Conservation (phyloP, 2,329 filamentous ascomycete genomes). For the Exophiala oligosperma region DNA sequence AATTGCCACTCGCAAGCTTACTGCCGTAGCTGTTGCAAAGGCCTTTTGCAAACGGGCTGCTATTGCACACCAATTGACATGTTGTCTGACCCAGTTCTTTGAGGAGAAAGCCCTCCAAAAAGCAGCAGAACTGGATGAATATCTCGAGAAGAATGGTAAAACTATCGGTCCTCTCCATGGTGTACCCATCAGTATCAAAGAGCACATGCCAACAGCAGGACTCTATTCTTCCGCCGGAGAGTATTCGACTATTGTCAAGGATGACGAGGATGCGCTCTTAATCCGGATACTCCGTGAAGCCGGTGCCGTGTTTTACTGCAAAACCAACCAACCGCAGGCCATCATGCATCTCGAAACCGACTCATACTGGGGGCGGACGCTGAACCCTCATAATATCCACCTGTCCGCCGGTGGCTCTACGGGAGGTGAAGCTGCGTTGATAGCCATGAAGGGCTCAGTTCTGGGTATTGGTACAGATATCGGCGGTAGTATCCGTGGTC, state of each 20-base stretch:
- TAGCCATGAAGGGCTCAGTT: conserved; percentile 53
- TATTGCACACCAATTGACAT: conserved; percentile 38
- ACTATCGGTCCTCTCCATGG: conserved; percentile 62
- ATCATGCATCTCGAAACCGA: conserved; percentile 36
- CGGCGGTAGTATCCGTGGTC: conserved; percentile 42
- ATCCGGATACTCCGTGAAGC: conserved; percentile 30
- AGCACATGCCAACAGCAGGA: conserved; percentile 42
- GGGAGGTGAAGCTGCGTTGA: conserved; percentile 58
- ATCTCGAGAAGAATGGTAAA: conserved; percentile 40
- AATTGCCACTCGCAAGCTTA: conserved; percentile 16
- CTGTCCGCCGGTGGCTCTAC: conserved; percentile 56
- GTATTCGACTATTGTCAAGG: conserved; percentile 10
- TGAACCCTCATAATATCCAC: conserved; percentile 55
- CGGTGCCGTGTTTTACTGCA: conserved; percentile 35
- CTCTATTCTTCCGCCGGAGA: conserved; percentile 12
- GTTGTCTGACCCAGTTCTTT: conserved; percentile 54
- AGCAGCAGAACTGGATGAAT: conserved; percentile 50
- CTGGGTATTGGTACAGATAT: conserved; percentile 59
- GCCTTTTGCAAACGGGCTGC: conserved; percentile 45
- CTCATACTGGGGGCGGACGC: conserved; percentile 41
- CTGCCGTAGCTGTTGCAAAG: conserved; percentile 35
- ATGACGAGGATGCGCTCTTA: conserved; percentile 18
- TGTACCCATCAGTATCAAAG: conserved; percentile 56
- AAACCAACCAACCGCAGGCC: conserved; percentile 35
- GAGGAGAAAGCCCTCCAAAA: conserved; percentile 51